A percentile compares a stretch with the other conserved stretches of the same genome.
These are phyloP conservation scores for Eustoma russellianum DNA, from an alignment of 257 asterid genomes.

Conservation along the genomic window DNA sequence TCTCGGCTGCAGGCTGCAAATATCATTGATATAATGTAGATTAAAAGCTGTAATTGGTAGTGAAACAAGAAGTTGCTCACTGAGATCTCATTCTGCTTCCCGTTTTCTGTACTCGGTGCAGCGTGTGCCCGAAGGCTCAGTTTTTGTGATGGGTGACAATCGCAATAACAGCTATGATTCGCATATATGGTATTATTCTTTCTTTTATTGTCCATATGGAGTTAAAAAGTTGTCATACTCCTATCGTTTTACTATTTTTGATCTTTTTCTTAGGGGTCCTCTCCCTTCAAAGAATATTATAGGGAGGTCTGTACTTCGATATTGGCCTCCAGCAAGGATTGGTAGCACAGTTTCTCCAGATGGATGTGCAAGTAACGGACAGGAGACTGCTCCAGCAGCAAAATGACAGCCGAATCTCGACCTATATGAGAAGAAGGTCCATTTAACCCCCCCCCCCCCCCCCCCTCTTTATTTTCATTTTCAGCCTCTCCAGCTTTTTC, in stretches of 20 bases:
- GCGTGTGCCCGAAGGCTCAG: conserved; percentile 73
- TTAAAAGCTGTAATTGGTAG: no score
- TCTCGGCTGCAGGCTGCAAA: no score
- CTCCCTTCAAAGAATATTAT: conserved; percentile 76
- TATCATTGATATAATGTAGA: no score
- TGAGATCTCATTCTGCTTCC: conserved; percentile 3
- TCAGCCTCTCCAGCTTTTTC: not conserved
- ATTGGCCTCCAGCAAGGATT: conserved; percentile 81
- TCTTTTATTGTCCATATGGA: conserved; percentile 4
- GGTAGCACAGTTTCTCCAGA: conserved; percentile 68
- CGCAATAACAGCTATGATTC: conserved; percentile 94
- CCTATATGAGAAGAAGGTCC: conserved; percentile 1
- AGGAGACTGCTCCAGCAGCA: conserved; percentile 29
- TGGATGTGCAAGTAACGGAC: conserved; percentile 47
- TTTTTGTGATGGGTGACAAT: conserved; percentile 94
- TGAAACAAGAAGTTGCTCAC: no score
- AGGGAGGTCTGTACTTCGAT: conserved; percentile 76
- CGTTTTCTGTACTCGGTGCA: conserved; percentile 25
- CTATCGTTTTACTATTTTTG: not conserved
- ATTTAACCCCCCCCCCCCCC: no score
- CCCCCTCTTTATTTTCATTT: not conserved
- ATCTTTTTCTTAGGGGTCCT: conserved; percentile 52
- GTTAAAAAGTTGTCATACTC: not conserved
- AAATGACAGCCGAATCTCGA: conserved; percentile 16
- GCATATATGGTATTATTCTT: conserved; percentile 66